phyloP scores from a whole-genome alignment of 768 basidiomycete genomes.

The Kwoniella sp. region DNA sequence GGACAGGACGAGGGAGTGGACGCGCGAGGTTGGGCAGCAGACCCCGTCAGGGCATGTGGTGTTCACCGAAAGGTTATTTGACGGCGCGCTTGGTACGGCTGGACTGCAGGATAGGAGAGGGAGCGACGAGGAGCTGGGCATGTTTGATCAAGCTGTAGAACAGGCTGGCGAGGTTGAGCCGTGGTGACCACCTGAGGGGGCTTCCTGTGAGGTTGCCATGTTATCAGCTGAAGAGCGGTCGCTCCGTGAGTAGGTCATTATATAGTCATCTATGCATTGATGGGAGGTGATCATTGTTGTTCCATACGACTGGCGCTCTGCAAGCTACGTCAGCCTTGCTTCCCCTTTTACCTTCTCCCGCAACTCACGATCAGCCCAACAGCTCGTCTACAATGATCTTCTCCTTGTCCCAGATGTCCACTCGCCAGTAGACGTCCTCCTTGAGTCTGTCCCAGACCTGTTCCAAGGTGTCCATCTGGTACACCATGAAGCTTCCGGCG shows the following conservation, averaged over 20 bases:
- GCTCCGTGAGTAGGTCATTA: too few relatives aligned
- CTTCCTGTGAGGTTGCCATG: too few relatives aligned
- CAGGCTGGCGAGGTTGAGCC: constrained; percentile 23
- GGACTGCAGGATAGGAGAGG: constrained; percentile 2
- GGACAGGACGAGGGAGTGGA: constrained; percentile 10
- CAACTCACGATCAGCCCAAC: neutral
- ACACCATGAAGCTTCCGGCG: constrained; percentile 37
- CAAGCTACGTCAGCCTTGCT: too few relatives aligned
- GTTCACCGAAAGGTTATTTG: constrained; percentile 44
- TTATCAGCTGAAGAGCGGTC: too few relatives aligned
- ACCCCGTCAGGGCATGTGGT: constrained; percentile 40
- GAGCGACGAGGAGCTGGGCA: constrained; percentile 26
- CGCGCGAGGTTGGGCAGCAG: constrained; percentile 27
- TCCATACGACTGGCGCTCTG: too few relatives aligned
- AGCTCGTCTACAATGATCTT: constrained; percentile 41
- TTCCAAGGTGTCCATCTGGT: constrained; percentile 29
- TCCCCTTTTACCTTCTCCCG: too few relatives aligned
- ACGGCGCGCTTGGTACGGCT: constrained; percentile 35
- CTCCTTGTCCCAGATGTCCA: constrained; percentile 46
- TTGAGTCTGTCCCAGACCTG: constrained; percentile 36
- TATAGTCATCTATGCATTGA: too few relatives aligned
- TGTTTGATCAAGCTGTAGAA: constrained; percentile 37
- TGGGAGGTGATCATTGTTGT: too few relatives aligned
- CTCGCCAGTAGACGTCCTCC: constrained; percentile 45
- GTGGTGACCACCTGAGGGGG: too few relatives aligned